phyloP scores from a whole-genome alignment of 2,329 filamentous ascomycete genomes.

The Penicillium sp. region DNA sequence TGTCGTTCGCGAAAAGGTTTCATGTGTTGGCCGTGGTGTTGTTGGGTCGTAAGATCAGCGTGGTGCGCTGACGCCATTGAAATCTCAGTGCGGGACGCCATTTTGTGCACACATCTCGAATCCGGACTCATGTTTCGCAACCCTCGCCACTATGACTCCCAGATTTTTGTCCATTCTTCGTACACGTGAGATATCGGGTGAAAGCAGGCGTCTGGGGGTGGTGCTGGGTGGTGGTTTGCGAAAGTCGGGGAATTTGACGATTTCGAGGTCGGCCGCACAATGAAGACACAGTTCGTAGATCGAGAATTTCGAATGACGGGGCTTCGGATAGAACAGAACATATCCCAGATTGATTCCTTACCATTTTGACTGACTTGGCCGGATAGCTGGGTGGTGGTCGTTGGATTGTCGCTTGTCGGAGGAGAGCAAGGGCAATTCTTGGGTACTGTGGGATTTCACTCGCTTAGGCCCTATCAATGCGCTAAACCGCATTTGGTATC shows the following conservation, averaged over 20 bases:
- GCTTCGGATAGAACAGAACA: conserved; percentile 24
- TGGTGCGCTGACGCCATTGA: neutral
- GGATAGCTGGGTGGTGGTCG: conserved; percentile 46
- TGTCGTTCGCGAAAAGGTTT: conserved; percentile 5
- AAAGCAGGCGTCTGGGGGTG: neutral
- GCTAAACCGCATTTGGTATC: conserved; percentile 33
- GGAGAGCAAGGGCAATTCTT: conserved; percentile 36
- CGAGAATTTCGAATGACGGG: conserved; percentile 25
- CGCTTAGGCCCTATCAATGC: conserved; percentile 45
- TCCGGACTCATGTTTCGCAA: neutral
- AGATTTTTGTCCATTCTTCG: neutral
- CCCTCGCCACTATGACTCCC: neutral
- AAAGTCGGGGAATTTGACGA: conserved; percentile 16
- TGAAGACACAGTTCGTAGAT: conserved; percentile 9
- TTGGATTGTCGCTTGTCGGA: conserved; percentile 43
- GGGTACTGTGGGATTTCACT: conserved; percentile 47
- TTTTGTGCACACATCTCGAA: neutral
- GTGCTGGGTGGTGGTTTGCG: conserved; percentile 4
- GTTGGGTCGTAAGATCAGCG: neutral
- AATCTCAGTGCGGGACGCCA: neutral
- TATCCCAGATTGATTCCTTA: conserved; percentile 32
- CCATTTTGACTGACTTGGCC: conserved; percentile 52
- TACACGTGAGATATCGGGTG: neutral
- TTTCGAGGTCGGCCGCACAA: conserved; percentile 23
- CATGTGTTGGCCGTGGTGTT: neutral